These are phyloP conservation scores for Euryodendron excelsum DNA, from an alignment of 148 eudicot genomes.

Conservation along the genomic window DNA sequence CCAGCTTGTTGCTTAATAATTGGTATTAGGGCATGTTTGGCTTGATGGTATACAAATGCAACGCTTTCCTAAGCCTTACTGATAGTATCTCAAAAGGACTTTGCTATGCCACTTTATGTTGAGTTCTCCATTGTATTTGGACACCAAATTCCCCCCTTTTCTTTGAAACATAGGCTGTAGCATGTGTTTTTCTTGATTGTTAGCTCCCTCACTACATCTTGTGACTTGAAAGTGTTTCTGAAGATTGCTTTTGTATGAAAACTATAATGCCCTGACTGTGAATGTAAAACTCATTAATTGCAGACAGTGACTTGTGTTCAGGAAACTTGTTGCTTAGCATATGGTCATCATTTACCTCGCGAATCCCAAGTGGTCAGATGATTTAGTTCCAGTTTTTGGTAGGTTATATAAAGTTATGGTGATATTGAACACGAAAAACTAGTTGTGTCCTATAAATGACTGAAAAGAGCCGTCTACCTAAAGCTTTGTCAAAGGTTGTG, in stretches of 20 bases:
- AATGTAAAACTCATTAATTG: constrained; percentile 1
- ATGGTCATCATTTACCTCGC: background rate
- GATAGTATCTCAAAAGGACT: no score
- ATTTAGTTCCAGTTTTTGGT: no score
- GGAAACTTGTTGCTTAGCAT: background rate
- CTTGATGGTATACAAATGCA: no score
- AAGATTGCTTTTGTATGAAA: constrained; percentile 1
- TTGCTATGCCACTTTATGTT: no score
- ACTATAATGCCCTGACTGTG: background rate
- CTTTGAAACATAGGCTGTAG: no score
- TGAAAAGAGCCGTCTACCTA: background rate
- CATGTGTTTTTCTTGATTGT: background rate
- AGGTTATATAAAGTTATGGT: no score
- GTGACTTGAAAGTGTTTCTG: background rate
- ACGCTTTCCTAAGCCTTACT: no score
- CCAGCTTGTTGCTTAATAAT: no score
- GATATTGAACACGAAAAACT: background rate
- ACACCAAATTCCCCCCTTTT: no score
- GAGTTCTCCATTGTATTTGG: no score
- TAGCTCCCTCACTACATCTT: background rate
- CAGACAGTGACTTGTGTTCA: constrained; percentile 5
- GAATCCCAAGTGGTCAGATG: no score
- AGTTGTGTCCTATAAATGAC: background rate
- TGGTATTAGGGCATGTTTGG: no score
- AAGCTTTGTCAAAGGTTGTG: background rate